These are phyloP conservation scores for Capsicum chinense DNA, from an alignment of 257 asterid genomes.

Conservation along the genomic window DNA sequence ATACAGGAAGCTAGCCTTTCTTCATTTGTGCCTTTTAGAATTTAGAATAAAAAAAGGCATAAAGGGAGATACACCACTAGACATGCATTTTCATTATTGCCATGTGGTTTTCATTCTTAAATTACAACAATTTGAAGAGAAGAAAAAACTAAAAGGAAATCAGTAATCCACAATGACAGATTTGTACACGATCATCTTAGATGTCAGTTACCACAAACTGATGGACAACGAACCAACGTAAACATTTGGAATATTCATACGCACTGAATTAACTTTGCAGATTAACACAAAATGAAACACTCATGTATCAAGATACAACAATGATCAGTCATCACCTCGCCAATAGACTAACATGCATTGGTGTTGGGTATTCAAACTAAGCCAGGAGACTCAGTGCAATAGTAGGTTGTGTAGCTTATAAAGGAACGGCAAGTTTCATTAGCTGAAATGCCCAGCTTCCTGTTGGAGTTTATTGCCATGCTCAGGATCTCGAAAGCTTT, in stretches of 20 bases:
- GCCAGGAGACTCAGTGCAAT: no score
- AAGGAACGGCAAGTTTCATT: not conserved
- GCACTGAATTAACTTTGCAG: not conserved
- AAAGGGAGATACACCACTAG: no score
- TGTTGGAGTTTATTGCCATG: not conserved
- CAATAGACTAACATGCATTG: not conserved
- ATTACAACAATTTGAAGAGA: no score
- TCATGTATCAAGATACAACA: not conserved
- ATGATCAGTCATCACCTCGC: not conserved
- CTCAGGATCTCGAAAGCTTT: not conserved
- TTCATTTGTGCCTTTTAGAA: no score
- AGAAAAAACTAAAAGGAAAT: no score
- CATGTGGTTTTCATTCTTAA: no score
- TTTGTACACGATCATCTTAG: not conserved
- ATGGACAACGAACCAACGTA: not conserved
- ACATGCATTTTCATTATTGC: no score
- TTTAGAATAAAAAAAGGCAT: no score
- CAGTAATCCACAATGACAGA: not conserved
- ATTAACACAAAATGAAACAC: not conserved
- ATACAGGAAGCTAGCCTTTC: no score
- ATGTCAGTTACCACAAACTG: not conserved
- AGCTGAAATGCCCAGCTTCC: not conserved
- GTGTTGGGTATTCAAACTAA: no score
- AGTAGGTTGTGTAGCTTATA: no score
- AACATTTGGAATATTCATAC: not conserved